Conservation (phyloP, 78 protist genomes). For the Parvularia atlantis region DNA sequence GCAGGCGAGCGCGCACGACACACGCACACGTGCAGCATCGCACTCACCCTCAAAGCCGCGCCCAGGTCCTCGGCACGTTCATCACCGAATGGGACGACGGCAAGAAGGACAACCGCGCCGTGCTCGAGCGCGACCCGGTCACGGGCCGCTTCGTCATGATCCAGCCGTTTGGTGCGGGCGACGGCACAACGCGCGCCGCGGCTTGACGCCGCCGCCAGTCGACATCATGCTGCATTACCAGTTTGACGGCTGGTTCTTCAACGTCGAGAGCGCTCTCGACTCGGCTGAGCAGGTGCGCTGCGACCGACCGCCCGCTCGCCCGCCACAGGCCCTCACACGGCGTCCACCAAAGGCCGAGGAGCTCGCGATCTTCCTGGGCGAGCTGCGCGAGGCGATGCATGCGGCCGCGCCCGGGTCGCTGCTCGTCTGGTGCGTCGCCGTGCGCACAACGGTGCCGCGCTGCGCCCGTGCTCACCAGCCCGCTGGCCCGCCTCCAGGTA, state of each 20-base stretch:
- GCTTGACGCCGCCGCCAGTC: conserved; percentile 11
- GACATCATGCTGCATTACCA: conserved; percentile 23
- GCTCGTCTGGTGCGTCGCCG: conserved; percentile 21
- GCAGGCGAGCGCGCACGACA: conserved; percentile 1
- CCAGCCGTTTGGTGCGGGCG: too few species aligned
- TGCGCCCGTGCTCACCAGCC: conserved; percentile 13
- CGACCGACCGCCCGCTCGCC: conserved; percentile 9
- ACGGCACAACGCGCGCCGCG: neutral
- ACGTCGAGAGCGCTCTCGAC: neutral
- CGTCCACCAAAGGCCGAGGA: neutral
- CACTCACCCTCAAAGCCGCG: neutral
- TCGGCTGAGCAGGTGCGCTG: neutral
- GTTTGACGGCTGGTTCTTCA: conserved; percentile 70
- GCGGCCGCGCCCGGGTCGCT: conserved; percentile 13
- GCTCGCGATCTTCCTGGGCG: neutral
- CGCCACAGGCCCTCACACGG: neutral
- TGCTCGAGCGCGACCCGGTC: neutral
- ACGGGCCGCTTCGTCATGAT: neutral
- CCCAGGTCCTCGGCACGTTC: conserved; percentile 46
- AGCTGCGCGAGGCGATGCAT: neutral
- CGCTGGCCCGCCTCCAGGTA: too few species aligned
- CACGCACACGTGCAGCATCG: neutral
- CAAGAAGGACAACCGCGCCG: too few species aligned
- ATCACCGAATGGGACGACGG: conserved; percentile 82
- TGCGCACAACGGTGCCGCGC: neutral